phyloP scores from a whole-genome alignment of 345 rosid species.

The Euphorbia peplus region DNA sequence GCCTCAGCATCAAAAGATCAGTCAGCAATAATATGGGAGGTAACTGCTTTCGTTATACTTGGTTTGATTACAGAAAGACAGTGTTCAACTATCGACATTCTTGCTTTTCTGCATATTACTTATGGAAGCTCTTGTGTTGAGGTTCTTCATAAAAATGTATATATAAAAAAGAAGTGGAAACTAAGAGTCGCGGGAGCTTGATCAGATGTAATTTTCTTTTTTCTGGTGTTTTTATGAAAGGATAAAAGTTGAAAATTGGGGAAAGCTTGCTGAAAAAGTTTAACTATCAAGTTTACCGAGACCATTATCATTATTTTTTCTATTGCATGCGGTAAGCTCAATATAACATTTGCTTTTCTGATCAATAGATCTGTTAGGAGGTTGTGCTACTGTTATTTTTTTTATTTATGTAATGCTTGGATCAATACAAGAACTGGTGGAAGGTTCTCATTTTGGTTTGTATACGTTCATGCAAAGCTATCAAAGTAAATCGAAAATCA shows the following conservation, averaged over 20 bases:
- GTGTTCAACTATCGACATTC: neutral
- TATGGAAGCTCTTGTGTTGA: neutral
- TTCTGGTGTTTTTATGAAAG: neutral
- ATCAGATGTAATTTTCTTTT: neutral
- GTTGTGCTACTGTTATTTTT: neutral
- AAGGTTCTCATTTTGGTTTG: neutral
- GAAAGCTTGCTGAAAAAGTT: neutral
- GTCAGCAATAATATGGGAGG: slow-evolving; percentile 70
- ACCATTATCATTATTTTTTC: neutral
- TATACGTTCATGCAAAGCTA: neutral
- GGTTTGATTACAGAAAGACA: neutral
- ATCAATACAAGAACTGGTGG: neutral
- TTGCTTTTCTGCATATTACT: neutral
- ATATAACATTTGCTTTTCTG: neutral
- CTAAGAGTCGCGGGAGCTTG: neutral
- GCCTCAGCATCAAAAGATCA: slow-evolving; percentile 62
- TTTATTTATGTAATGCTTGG: neutral
- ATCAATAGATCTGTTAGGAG: neutral
- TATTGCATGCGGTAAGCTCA: neutral
- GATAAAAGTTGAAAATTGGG: neutral
- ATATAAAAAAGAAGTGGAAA: neutral
- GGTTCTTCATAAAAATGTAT: neutral
- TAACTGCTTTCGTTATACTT: slow-evolving; percentile 16
- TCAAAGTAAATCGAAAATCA: neutral
- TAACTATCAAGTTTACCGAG: neutral